A percentile compares a stretch with the other conserved stretches of the same genome.
Evolutionary conservation across 2,329 filamentous ascomycete genomes (phyloP).

Genomic region (Microdochium bolleyi): DNA sequence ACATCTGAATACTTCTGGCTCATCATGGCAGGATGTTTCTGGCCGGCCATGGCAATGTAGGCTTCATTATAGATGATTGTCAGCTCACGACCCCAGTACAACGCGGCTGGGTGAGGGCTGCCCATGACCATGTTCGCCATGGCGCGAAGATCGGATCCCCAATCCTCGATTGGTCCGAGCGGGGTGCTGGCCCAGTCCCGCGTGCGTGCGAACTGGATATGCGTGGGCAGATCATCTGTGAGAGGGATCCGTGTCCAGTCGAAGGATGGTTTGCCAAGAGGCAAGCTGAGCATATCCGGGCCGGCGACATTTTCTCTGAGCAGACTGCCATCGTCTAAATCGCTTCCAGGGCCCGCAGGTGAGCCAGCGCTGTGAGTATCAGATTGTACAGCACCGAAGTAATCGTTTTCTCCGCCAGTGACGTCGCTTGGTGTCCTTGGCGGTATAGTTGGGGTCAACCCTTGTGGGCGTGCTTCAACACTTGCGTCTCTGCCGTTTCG

Average conservation of each 20-base stretch:
- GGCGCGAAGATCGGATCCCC: constrained; percentile 62
- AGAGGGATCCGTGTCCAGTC: constrained; percentile 73
- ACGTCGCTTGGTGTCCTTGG: constrained; percentile 24
- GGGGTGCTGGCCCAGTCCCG: constrained; percentile 67
- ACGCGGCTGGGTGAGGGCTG: constrained; percentile 63
- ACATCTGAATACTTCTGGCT: constrained; percentile 60
- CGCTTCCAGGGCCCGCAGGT: not conserved
- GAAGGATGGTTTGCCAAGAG: constrained; percentile 43
- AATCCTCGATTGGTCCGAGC: constrained; percentile 67
- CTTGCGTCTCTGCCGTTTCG: constrained; percentile 25
- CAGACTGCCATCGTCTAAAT: not conserved
- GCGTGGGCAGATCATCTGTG: constrained; percentile 54
- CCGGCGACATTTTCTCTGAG: not conserved
- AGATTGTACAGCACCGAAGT: constrained; percentile 16
- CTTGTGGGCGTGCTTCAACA: constrained; percentile 25
- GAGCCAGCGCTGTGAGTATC: constrained; percentile 1
- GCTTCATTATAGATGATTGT: constrained; percentile 67
- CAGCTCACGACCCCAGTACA: constrained; percentile 72
- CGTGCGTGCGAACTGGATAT: constrained; percentile 65
- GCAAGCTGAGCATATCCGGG: not conserved
- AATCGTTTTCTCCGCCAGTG: constrained; percentile 18
- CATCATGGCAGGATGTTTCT: constrained; percentile 72
- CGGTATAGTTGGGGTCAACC: constrained; percentile 24
- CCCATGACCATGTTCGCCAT: constrained; percentile 82
- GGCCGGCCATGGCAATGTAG: constrained; percentile 61